A percentile compares a stretch with the other conserved stretches of the same genome.
phyloP scores from a whole-genome alignment of 192 early-diverging fungal genomes.

The Podila epicladia region DNA sequence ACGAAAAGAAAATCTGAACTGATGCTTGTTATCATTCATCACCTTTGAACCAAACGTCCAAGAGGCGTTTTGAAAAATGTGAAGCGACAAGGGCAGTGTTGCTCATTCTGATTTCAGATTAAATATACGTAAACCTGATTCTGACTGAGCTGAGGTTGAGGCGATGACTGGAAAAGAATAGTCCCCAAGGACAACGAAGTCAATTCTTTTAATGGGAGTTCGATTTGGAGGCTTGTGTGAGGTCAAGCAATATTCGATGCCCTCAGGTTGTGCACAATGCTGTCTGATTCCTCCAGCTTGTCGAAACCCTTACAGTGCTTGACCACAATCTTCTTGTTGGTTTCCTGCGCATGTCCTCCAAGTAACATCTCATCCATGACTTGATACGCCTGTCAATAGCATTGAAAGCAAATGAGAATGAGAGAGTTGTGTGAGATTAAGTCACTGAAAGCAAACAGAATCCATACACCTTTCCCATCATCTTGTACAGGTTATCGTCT shows the following conservation, averaged over 20 bases:
- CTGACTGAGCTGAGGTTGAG: too few relatives aligned
- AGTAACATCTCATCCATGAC: slow-evolving; percentile 56
- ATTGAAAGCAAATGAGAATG: not conserved
- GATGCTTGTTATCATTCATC: not conserved
- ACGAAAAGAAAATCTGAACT: too few relatives aligned
- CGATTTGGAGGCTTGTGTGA: too few relatives aligned
- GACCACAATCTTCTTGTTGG: slow-evolving; percentile 53
- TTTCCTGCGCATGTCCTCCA: slow-evolving; percentile 51
- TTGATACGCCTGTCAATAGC: slow-evolving; percentile 49
- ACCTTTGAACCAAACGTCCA: slow-evolving; percentile 44
- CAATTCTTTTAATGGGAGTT: too few relatives aligned
- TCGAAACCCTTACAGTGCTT: slow-evolving; percentile 54
- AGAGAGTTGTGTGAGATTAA: not conserved
- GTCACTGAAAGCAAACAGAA: not conserved
- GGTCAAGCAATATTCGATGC: slow-evolving; percentile 46
- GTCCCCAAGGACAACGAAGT: too few relatives aligned
- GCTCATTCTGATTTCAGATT: not conserved
- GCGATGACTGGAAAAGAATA: too few relatives aligned
- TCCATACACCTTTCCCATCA: not conserved
- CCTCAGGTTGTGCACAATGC: slow-evolving; percentile 44
- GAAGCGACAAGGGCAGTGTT: slow-evolving; percentile 3
- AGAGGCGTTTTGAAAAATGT: slow-evolving; percentile 21
- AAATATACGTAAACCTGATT: too few relatives aligned
- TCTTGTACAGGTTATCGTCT: not conserved
- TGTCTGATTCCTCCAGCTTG: slow-evolving; percentile 48